Evolutionary conservation across 768 basidiomycete species (phyloP), one percentile per base, ranked within the genome.

Genomic region (Coprinellus micaceus): DNA sequence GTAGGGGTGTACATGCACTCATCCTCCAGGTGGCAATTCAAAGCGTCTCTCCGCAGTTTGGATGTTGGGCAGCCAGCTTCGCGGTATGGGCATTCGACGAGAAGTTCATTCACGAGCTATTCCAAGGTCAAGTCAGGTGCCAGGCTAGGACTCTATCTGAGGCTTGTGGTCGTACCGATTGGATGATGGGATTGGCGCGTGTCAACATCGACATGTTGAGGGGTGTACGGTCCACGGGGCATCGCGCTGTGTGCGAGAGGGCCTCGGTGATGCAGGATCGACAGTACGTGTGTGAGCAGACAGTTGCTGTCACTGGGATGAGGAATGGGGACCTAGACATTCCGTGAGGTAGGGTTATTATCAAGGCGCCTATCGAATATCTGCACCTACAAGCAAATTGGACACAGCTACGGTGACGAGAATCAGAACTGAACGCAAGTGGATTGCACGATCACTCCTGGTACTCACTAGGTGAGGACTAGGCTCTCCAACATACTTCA

Each of bases 211-310:
- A 72, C n/a, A 71, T 52, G 1, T 72, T 69, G 36, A 95, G 74
- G 0, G 83, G 76, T 11, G 82, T 85, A 19, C 93, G 83, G 70
- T 95, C 93, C 28, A 96, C 83, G 11, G 94, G 94, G 67, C 94
- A 96, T 58, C 85, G 84, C 0, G 78, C 74, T 5, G 84, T 83
- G 57, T 88, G 81, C 11, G 69, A 67, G 4, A 95, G 77, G 0
- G 92, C 88, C 51, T 77, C 75, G 19, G 74, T 62, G 59, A 94
- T 89, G 65, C 94, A 96, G 25, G 83, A 84, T 19, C 71, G 71
- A 67, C 94, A 96, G 69, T 94, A 95, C 0, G 91, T 95, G 66
- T 93, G 94, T 56, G 81, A 76, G 63, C 94, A 95, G 4, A 85
- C 82, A 5, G 17, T 9, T 1, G 90, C 86, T 0, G 88, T 88